Percentiles rank a stretch among this genome's conserved stretches.
phyloP scores from a whole-genome alignment of 2,329 filamentous ascomycete genomes.

The Simplicillium sp. region DNA sequence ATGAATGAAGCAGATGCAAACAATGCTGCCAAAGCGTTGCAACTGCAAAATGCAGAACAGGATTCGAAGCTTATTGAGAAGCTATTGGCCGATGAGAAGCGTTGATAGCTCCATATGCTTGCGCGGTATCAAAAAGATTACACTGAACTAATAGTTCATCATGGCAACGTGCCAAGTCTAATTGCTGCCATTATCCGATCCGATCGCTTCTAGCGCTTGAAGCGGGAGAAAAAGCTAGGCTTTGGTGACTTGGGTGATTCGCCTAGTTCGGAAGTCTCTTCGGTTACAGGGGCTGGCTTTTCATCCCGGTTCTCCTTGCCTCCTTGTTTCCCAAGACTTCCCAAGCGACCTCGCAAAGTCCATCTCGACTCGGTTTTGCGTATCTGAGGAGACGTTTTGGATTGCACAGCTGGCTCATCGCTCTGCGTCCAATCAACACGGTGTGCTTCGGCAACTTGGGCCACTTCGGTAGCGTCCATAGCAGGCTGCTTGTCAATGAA shows the following conservation, averaged over 20 bases:
- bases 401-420: slow-evolving; percentile 29
- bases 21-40: slow-evolving; percentile 26
- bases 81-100: slow-evolving; percentile 35
- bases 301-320: slow-evolving; percentile 9
- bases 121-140: background rate
- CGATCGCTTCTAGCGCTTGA: slow-evolving; percentile 25
- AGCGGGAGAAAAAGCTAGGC: slow-evolving; percentile 30
- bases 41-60: slow-evolving; percentile 34
- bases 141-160: background rate
- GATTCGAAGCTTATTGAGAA: slow-evolving; percentile 40
- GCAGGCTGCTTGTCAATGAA: slow-evolving; percentile 1
- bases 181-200: background rate
- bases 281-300: slow-evolving; percentile 9
- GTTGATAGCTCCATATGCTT: slow-evolving; percentile 9
- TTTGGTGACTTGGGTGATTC: slow-evolving; percentile 22
- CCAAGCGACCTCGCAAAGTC: slow-evolving; percentile 33
- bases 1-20: slow-evolving; percentile 24
- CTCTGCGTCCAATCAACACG: slow-evolving; percentile 51
- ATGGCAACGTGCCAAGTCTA: background rate
- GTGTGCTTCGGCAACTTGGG: slow-evolving; percentile 20
- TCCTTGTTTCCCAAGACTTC: slow-evolving; percentile 19
- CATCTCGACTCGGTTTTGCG: slow-evolving; percentile 39
- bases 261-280: slow-evolving; percentile 1
- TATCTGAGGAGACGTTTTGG: slow-evolving; percentile 19
- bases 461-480: slow-evolving; percentile 14